These are phyloP conservation scores for slime mould (Dictyostelium discoideum) DNA, from an alignment of 78 protist genomes.

Conservation along the genomic window DNA sequence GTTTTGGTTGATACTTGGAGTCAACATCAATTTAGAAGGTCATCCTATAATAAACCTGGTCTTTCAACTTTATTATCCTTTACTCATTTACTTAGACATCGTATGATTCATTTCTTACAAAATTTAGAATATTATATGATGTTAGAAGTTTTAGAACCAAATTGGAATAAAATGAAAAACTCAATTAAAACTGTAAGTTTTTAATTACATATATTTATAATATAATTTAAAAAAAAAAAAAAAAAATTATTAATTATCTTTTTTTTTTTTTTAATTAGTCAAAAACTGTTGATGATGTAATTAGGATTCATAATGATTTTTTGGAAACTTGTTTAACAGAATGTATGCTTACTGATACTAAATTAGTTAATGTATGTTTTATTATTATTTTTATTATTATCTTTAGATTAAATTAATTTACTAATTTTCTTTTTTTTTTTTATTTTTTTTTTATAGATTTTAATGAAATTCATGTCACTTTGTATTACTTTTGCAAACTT, in stretches of 20 bases:
- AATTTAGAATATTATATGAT: conserved; percentile 85
- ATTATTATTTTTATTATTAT: not conserved
- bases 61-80: conserved; percentile 17
- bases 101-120: conserved; percentile 92
- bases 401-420: no score
- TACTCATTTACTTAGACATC: conserved; percentile 81
- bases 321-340: conserved; percentile 85
- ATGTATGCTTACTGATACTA: conserved; percentile 84
- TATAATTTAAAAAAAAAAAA: not conserved
- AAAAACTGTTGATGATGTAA: conserved; percentile 84
- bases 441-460: not conserved
- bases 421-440: not conserved
- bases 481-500: conserved; percentile 41
- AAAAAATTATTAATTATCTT: not conserved
- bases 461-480: conserved; percentile 56
- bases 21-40: conserved; percentile 39
- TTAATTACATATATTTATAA: not conserved
- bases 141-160: conserved; percentile 92
- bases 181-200: conserved; percentile 37
- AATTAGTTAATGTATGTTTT: conserved; percentile 26
- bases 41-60: not conserved
- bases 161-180: conserved; percentile 80
- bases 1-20: conserved; percentile 81
- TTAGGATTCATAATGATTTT: conserved; percentile 80
- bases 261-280: not conserved